Evolutionary conservation across 148 eudicot species (phyloP).

Genomic region (Camellia granthamiana): DNA sequence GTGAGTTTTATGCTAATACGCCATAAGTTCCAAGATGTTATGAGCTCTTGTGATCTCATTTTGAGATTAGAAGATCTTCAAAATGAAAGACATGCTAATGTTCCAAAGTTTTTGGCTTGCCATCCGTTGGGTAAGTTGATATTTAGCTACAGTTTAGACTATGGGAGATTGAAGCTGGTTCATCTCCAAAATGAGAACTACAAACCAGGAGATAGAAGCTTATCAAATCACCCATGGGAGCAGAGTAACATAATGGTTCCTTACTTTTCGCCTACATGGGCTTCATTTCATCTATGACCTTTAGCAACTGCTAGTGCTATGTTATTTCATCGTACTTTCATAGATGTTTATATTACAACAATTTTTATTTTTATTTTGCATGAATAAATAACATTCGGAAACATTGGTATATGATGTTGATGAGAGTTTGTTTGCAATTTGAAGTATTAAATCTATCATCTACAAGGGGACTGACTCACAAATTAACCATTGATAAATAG

Average conservation of each 20-base stretch:
- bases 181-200: neutral
- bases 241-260: neutral
- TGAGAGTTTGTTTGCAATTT: neutral
- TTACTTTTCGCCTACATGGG: neutral
- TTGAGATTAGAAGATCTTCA: too few relatives aligned
- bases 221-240: neutral
- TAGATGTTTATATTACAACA: neutral
- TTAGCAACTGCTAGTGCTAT: neutral
- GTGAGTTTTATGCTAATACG: neutral
- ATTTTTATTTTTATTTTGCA: neutral
- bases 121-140: neutral
- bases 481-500: too few relatives aligned
- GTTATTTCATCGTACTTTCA: too few relatives aligned
- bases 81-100: neutral
- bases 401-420: neutral
- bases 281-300: neutral
- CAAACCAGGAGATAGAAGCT: neutral
- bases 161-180: neutral
- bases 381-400: neutral
- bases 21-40: neutral
- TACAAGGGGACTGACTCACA: too few relatives aligned
- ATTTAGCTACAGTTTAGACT: neutral
- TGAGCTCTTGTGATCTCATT: slow-evolving; percentile 7
- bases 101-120: neutral
- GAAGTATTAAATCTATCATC: too few relatives aligned